Evolutionary conservation across 2,329 filamentous ascomycete genomes (phyloP), one percentile per base, ranked within the genome.

Genomic region (Chrysosporium keratinophilum): DNA sequence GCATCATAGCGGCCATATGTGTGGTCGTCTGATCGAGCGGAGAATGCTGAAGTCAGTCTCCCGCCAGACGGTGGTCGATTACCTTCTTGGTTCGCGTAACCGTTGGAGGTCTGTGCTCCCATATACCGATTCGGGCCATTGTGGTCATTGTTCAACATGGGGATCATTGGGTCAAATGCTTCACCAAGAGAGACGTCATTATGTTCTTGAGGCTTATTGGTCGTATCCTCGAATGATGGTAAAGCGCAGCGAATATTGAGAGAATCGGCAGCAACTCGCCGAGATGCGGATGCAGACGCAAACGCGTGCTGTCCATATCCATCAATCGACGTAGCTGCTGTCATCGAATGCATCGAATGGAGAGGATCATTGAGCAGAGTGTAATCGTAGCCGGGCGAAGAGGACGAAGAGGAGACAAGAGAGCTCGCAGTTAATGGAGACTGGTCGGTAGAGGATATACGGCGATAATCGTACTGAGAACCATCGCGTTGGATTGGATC

Each of bases 391-490:
- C 62, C 63, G 1, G 68, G 54, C 15, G 58, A 69, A 1, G 69
- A 71, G 9, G 69, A 70, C 1, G 69, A 70, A 1, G 66, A 71
- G 2, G 67, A 71, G 35, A 67, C 65, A 17, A 69, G 64, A 28
- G 66, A 69, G 42, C 69, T 71, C 23, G 67, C 68, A 23, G 66
- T 69, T 48, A 69, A 52, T 2, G 69, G 64, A 1, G 69, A 70
- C 34, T 68, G 68, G 39, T 69, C 69, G 0, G 65, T 58, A 5
- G 63, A 60, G 10, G 62, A 56, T 57, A 70, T 66, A 50, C 69
- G 68, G 20, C 65, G 67, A 47, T 69, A 68, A 50, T 69, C 66
- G 54, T 69, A 71, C 20, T 65, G 62, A 40, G 67, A 56, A 15
- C 63, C 59, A 33, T 61, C 58, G 28, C 67, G 65, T 39, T 66